These are phyloP conservation scores for Rhazya stricta DNA, from an alignment of 257 asterid genomes.

Conservation along the genomic window DNA sequence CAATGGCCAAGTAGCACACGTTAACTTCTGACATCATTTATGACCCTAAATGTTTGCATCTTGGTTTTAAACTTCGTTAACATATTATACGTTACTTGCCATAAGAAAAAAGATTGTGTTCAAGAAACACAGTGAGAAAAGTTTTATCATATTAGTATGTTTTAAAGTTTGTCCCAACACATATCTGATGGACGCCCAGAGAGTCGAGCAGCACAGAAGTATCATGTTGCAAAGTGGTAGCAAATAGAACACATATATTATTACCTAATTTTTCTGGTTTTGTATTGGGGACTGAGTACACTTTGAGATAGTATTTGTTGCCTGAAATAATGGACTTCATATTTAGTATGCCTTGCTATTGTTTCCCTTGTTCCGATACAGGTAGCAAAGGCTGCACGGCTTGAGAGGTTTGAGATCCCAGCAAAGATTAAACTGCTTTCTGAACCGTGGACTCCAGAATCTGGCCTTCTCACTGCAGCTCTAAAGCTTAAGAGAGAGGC, in stretches of 20 bases:
- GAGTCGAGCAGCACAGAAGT: too few species aligned
- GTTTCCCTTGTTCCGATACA: constrained; percentile 1
- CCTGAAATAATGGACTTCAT: neutral
- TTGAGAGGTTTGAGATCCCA: constrained; percentile 48
- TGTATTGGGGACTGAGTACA: neutral
- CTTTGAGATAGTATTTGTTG: neutral
- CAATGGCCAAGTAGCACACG: too few species aligned
- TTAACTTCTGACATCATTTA: too few species aligned
- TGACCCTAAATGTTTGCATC: too few species aligned
- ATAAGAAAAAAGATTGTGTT: neutral
- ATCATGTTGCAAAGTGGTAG: too few species aligned
- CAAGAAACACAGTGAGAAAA: too few species aligned
- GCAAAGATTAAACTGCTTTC: constrained; percentile 39
- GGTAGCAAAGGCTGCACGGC: constrained; percentile 44
- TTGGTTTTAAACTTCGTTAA: too few species aligned
- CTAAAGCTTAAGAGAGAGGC: constrained; percentile 50
- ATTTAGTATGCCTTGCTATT: neutral
- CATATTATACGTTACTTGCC: neutral
- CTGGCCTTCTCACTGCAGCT: constrained; percentile 55
- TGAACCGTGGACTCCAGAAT: constrained; percentile 53
- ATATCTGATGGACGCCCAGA: too few species aligned
- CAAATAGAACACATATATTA: neutral
- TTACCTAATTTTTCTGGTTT: neutral
- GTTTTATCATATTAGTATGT: neutral
- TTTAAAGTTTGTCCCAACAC: neutral